Percentiles rank a stretch among this genome's conserved stretches.
Conservation (phyloP, 768 basidiomycete species). For the Russula emetica region DNA sequence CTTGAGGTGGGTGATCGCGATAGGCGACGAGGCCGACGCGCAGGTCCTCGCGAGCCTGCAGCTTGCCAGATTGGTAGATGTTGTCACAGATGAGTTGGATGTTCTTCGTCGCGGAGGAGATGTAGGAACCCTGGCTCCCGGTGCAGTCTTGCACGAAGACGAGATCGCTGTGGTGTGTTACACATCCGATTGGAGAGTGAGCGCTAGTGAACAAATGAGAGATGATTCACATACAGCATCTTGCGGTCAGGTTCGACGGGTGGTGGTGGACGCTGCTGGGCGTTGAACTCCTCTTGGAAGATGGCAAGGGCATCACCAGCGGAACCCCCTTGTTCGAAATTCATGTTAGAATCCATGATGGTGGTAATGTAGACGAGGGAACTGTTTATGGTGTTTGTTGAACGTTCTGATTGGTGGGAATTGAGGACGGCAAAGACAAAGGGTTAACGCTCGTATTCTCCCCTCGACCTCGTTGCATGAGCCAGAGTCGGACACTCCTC, state of each 20-base stretch:
- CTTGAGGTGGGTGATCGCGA: conserved; percentile 96
- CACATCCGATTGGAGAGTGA: conserved; percentile 5
- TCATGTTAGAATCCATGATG: conserved; percentile 80
- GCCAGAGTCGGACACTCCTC: conserved; percentile 8
- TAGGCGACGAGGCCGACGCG: conserved; percentile 92
- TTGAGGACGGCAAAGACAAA: conserved; percentile 11
- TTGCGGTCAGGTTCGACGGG: conserved; percentile 48
- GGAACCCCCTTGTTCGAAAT: conserved; percentile 45
- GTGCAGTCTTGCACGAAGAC: conserved; percentile 97
- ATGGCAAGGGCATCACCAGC: conserved; percentile 31
- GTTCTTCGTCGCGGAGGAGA: conserved; percentile 92
- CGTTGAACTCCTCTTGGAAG: conserved; percentile 37
- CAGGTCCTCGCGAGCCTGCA: conserved; percentile 83
- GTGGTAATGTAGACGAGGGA: not conserved
- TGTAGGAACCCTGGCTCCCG: conserved; percentile 86
- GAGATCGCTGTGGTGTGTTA: conserved; percentile 57
- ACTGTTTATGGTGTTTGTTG: conserved; percentile 10
- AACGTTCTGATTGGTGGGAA: not conserved
- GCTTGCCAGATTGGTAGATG: conserved; percentile 90
- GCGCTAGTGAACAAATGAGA: not conserved
- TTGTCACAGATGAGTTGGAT: conserved; percentile 92
- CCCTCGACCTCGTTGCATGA: conserved; percentile 22
- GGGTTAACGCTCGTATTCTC: conserved; percentile 19
- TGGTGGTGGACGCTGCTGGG: conserved; percentile 34
- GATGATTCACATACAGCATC: conserved; percentile 61